phyloP scores from a whole-genome alignment of 2,329 filamentous ascomycete species.

The Xylaria digitata region DNA sequence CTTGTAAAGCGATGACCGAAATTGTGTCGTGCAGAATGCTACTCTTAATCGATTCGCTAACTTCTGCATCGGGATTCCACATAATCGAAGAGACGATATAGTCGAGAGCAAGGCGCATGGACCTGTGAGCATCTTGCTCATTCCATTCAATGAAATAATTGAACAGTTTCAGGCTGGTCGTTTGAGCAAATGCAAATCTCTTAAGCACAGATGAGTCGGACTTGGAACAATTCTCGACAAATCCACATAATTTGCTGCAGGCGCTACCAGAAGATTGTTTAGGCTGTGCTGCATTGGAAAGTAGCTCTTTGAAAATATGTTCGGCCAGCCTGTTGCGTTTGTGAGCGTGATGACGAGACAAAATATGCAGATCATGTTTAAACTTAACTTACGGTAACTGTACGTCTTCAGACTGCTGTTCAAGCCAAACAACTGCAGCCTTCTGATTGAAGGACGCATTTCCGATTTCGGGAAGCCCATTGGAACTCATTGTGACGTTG shows the following conservation, averaged over 20 bases:
- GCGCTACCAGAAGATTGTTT: constrained; percentile 67
- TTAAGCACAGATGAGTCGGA: constrained; percentile 58
- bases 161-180: constrained; percentile 64
- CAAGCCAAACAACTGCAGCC: constrained; percentile 48
- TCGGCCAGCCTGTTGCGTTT: constrained; percentile 49
- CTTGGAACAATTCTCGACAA: constrained; percentile 69
- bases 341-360: constrained; percentile 33
- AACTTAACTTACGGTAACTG: constrained; percentile 48
- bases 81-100: constrained; percentile 63
- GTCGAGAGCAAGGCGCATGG: constrained; percentile 72
- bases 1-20: constrained; percentile 69
- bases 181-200: constrained; percentile 63
- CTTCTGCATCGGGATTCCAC: constrained; percentile 60
- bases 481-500: constrained; percentile 34
- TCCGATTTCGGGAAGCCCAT: constrained; percentile 41
- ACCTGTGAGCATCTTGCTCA: constrained; percentile 72
- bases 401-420: constrained; percentile 43
- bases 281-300: constrained; percentile 63
- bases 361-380: neutral
- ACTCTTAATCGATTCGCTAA: constrained; percentile 55
- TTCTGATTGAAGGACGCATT: constrained; percentile 50
- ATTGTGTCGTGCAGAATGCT: constrained; percentile 64
- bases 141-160: constrained; percentile 75
- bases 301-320: constrained; percentile 60
- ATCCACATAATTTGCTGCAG: constrained; percentile 70